phyloP scores from a whole-genome alignment of 306 rosid genomes.

The Sicyos baderoa region DNA sequence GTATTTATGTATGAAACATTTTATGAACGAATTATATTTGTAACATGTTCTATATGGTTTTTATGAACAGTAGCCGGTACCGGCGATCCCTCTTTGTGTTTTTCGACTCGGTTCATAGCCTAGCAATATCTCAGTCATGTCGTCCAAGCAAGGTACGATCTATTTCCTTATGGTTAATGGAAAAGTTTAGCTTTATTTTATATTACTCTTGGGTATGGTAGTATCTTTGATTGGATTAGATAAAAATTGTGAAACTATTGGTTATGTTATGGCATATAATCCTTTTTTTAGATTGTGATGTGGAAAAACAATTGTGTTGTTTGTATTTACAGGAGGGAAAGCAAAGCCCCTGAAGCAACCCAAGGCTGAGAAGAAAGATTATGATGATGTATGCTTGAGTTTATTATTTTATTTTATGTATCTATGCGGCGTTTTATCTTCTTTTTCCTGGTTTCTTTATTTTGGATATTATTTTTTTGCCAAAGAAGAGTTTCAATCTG shows the following conservation, averaged over 20 bases:
- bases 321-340: conserved; percentile 53
- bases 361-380: conserved; percentile 73
- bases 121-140: conserved; percentile 9
- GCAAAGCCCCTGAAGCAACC: conserved; percentile 98
- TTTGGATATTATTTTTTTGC: no score
- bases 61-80: background rate
- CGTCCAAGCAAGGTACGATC: conserved; percentile 51
- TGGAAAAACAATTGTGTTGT: background rate
- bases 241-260: background rate
- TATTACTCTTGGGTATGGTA: background rate
- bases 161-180: background rate
- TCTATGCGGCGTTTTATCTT: background rate
- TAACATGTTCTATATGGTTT: background rate
- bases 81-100: conserved; percentile 14
- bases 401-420: background rate
- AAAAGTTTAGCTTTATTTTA: background rate
- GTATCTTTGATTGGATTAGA: background rate
- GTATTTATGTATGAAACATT: no score
- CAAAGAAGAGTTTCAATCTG: no score
- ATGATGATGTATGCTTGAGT: conserved; percentile 54
- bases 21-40: no score
- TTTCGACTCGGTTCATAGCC: conserved; percentile 32
- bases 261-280: background rate
- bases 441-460: background rate
- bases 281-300: background rate